Evolutionary conservation across 2,329 filamentous ascomycete species (phyloP), one percentile per base, ranked within the genome.

Genomic region (Fusarium paranaense): DNA sequence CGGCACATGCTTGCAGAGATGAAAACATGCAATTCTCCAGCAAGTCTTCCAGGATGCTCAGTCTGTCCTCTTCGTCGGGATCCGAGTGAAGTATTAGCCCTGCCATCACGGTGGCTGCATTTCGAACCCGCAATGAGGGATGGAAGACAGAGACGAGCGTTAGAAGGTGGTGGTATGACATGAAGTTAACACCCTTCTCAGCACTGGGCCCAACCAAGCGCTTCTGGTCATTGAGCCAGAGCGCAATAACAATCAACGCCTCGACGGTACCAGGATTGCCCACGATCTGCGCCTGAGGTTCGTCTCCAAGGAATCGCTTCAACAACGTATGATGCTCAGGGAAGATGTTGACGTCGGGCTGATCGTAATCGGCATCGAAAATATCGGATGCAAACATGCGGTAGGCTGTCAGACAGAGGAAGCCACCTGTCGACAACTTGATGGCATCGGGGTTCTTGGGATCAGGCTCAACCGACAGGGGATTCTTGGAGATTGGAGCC

Each of bases 21-120:
- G 90, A 86, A 75, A 90, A 92, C 74, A 89, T 87, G 83, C 90
- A 92, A 78, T 92, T 90, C 80, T 92, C 90, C 14, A 93, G 82
- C 14, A 92, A 85, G 76, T 93, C 91, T 62, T 90, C 88, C 10
- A 93, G 85, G 71, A 93, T 92, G 32, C 86, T 85, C 18, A 93
- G 82, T 6, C 90, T 86, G 76, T 89, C 86, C 4, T 87, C 85
- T 68, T 90, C 89, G 30, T 90, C 86, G 0, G 90, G 90, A 70
- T 92, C 87, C 3, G 88, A 84, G 75, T 92, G 90, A 38, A 91
- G 83, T 16, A 90, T 82, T 2, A 81, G 78, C 9, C 89, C 89
- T 4, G 89, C 89, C 14, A 90, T 84, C 4, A 82, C 80, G 3
- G 86, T 89, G 5, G 88, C 86, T 0, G 88, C 87, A 72, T 90